Evolutionary conservation across 108 stramenopile genomes (phyloP).

Genomic region (Pseudonitzschia multistriata): DNA sequence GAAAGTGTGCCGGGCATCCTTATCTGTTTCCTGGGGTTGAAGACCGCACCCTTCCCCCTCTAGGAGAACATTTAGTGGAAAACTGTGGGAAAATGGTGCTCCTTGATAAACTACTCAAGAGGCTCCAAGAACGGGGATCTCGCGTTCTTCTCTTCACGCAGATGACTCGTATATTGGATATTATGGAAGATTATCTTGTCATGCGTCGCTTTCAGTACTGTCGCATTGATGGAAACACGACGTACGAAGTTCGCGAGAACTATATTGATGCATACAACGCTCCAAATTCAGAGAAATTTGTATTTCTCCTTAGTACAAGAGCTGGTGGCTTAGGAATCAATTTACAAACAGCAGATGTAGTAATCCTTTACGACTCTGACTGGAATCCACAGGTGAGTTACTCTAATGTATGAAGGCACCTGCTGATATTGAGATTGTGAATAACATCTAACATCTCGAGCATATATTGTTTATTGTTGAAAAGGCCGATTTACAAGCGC

Average conservation of each 20-base stretch:
- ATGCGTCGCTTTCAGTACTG: constrained; percentile 88
- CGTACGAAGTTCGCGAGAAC: constrained; percentile 90
- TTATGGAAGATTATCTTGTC: constrained; percentile 91
- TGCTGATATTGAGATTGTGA: background rate
- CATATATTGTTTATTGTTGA: background rate
- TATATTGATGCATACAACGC: constrained; percentile 92
- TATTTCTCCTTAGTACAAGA: constrained; percentile 86
- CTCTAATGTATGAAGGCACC: background rate
- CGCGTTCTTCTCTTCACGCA: constrained; percentile 97
- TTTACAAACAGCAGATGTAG: constrained; percentile 91
- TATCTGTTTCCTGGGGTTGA: constrained; percentile 98
- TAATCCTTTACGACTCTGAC: constrained; percentile 93
- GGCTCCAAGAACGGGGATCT: constrained; percentile 84
- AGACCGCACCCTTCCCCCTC: constrained; percentile 80
- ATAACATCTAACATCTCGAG: background rate
- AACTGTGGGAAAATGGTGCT: constrained; percentile 86
- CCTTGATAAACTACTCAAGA: constrained; percentile 87
- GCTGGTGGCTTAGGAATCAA: constrained; percentile 92
- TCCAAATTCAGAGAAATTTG: constrained; percentile 82
- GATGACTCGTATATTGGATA: constrained; percentile 96
- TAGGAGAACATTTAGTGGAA: constrained; percentile 89
- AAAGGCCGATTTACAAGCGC: constrained; percentile 84
- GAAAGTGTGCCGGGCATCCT: constrained; percentile 98
- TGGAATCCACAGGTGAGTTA: constrained; percentile 82
- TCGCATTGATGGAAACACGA: constrained; percentile 97